Evolutionary conservation across 805 yeast genomes (phyloP), one percentile per base, ranked within the genome.

Genomic region (Zygotorulaspora danielsina): DNA sequence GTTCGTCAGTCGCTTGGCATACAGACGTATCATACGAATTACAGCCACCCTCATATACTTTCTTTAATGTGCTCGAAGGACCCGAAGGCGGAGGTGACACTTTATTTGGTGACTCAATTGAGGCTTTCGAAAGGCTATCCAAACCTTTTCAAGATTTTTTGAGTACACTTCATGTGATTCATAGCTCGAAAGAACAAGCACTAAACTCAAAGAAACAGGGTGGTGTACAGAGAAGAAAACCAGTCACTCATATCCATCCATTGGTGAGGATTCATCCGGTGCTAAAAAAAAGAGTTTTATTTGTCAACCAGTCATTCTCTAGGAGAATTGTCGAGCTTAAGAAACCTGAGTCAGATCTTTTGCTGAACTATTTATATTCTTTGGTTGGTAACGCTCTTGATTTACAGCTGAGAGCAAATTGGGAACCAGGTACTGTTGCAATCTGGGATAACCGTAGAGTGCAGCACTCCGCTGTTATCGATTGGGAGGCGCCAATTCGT

Each of bases 401-500:
- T 57, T 69, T 81, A 50, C 85, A 81, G 49, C 66, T 81, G 38
- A 73, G 89, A 55, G 84, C 85, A 32, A 70, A 61, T 39, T 84
- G 87, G 84, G 81, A 77, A 55, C 79, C 80, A 38, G 72, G 74
- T 35, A 74, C 87, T 1, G 81, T 84, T 36, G 85, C 79, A 13
- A 61, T 81, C 19, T 84, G 90, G 90, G 93, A 84, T 55, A 84
- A 84, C 69, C 76, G 93, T 58, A 69, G 81, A 54, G 73, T 78
- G 7, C 63, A 74, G 18, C 93, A 84, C 59, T 68, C 84, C 10
- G 87, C 88, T 11, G 70, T 79, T 12, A 72, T 76, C 39, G 90
- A 84, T 53, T 83, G 85, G 81, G 81, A 75, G 49, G 69, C 74
- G 32, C 79, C 82, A 12, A 75, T 71, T 27, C 69, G 76, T 17